Evolutionary conservation across 2,329 filamentous ascomycete genomes (phyloP).

Genomic region (Colletotrichum sp.): DNA sequence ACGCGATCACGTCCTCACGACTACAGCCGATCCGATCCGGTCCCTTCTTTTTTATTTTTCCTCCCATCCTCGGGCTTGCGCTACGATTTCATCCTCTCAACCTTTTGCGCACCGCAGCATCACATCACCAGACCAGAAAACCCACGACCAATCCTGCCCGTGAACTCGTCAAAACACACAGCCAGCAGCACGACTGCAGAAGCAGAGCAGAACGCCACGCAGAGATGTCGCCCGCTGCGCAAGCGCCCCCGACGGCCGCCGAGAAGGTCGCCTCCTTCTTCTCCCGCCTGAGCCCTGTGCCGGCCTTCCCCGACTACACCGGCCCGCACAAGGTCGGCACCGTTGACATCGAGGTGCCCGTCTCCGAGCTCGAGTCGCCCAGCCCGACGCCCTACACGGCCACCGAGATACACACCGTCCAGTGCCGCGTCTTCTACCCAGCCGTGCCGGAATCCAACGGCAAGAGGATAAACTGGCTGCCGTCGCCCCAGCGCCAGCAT

Average conservation of each 20-base stretch:
- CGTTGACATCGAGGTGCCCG: conserved; percentile 80
- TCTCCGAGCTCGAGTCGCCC: conserved; percentile 61
- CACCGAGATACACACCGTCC: conserved; percentile 70
- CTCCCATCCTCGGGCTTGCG: conserved; percentile 1
- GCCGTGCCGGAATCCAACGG: conserved; percentile 57
- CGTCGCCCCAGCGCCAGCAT: conserved; percentile 75
- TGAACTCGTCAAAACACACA: background rate
- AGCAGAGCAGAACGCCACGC: background rate
- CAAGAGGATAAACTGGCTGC: conserved; percentile 76
- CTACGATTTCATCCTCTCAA: background rate
- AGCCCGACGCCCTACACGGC: conserved; percentile 58
- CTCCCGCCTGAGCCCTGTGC: conserved; percentile 69
- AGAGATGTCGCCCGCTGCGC: conserved; percentile 9
- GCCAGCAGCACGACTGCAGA: background rate
- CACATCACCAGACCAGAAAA: background rate
- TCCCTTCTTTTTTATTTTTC: background rate
- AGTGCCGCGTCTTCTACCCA: conserved; percentile 85
- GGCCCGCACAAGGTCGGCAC: conserved; percentile 82
- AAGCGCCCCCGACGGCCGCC: conserved; percentile 22
- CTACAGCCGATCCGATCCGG: background rate
- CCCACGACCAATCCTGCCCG: background rate
- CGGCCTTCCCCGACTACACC: conserved; percentile 75
- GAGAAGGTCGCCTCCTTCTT: conserved; percentile 51
- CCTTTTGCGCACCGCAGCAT: background rate
- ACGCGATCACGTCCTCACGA: background rate